phyloP scores from a whole-genome alignment of 306 rosid species.

The Cucurbita moschata region DNA sequence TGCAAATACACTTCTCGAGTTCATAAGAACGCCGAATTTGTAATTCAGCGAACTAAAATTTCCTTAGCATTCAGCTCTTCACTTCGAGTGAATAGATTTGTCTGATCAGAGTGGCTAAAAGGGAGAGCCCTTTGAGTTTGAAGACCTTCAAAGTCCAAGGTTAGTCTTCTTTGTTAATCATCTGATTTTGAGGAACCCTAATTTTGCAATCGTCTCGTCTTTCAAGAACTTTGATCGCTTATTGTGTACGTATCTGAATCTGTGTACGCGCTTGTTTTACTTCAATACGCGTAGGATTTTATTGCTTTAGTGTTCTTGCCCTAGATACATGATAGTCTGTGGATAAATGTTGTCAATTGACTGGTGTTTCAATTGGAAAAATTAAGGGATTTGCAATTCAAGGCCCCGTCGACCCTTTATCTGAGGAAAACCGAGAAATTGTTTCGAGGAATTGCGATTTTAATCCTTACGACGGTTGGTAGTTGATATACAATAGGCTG shows the following conservation, averaged over 20 bases:
- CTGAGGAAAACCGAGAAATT: not conserved
- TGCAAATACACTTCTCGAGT: too few species aligned
- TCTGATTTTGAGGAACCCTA: not conserved
- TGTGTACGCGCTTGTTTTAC: not conserved
- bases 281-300: not conserved
- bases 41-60: not conserved
- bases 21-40: not conserved
- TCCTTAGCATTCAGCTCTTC: not conserved
- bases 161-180: not conserved
- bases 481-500: not conserved
- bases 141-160: conserved; percentile 3
- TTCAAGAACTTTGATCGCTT: not conserved
- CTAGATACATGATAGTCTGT: not conserved
- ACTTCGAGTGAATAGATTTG: not conserved
- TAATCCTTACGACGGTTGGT: not conserved
- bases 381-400: not conserved
- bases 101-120: not conserved
- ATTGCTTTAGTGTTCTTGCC: not conserved
- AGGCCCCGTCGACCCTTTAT: not conserved
- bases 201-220: not conserved
- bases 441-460: not conserved
- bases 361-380: not conserved
- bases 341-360: not conserved
- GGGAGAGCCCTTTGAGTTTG: not conserved
- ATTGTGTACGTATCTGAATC: not conserved